Evolutionary conservation across 768 basidiomycete species (phyloP).

Genomic region (Trametes cingulata): DNA sequence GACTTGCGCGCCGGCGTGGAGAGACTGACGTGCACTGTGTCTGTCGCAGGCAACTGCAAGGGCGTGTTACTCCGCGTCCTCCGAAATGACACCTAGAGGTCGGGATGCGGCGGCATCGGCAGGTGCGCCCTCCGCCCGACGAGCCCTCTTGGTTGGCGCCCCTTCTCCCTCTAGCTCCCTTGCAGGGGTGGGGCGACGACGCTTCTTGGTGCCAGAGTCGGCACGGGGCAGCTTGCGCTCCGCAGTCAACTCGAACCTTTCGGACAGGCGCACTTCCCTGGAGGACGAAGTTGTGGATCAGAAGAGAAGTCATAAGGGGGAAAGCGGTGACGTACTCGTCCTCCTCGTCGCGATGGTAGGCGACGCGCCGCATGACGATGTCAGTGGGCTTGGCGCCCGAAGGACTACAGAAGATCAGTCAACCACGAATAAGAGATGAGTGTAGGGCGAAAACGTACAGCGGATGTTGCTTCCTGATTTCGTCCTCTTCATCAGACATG

Average conservation of each 20-base stretch:
- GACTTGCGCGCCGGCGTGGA: no score
- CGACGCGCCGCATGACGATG: not conserved
- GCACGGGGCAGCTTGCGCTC: not conserved
- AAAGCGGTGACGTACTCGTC: not conserved
- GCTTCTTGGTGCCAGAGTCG: not conserved
- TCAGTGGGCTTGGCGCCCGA: not conserved
- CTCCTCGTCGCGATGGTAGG: not conserved
- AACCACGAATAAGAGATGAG: not conserved
- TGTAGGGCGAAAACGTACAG: not conserved
- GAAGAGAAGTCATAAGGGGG: not conserved
- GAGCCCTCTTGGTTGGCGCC: not conserved
- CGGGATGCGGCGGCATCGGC: not conserved
- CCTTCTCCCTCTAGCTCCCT: not conserved
- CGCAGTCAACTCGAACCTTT: not conserved
- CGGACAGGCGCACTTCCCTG: not conserved
- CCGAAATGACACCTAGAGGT: not conserved
- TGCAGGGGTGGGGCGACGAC: not conserved
- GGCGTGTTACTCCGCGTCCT: not conserved
- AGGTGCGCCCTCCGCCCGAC: not conserved
- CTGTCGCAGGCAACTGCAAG: no score
- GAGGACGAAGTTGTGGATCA: not conserved
- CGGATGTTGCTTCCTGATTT: not conserved
- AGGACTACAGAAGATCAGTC: not conserved
- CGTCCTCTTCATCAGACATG: slow-evolving; percentile 11
- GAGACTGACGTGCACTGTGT: no score